Conservation (phyloP, 495 filamentous ascomycete species). For the Tuber indicum region DNA sequence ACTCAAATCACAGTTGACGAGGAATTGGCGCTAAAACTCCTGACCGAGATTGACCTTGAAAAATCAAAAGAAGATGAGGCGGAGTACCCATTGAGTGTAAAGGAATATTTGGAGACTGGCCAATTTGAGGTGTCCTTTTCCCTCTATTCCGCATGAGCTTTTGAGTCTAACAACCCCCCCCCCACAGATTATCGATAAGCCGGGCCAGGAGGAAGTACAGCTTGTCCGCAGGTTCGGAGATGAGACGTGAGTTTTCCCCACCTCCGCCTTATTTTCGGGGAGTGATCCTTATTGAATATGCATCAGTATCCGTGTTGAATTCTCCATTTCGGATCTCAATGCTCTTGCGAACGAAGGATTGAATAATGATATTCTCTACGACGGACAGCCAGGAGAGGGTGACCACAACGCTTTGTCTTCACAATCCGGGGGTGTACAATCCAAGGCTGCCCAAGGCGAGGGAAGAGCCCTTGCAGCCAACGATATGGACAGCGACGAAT, state of each 20-base stretch:
- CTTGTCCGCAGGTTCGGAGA: constrained; percentile 76
- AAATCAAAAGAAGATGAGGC: constrained; percentile 52
- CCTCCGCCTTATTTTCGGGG: background rate
- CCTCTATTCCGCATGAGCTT: background rate
- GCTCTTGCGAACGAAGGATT: constrained; percentile 57
- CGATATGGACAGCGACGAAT: constrained; percentile 40
- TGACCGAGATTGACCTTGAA: constrained; percentile 64
- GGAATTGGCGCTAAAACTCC: constrained; percentile 69
- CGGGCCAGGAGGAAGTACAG: constrained; percentile 79
- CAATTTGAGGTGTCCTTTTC: constrained; percentile 49
- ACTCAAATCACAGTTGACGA: constrained; percentile 52
- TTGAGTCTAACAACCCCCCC: background rate
- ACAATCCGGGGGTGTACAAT: constrained; percentile 51
- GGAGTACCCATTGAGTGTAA: constrained; percentile 55
- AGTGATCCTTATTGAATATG: constrained; percentile 23
- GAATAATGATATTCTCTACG: constrained; percentile 44
- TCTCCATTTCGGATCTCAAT: constrained; percentile 88
- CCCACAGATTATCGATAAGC: constrained; percentile 61
- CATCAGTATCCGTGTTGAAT: constrained; percentile 77
- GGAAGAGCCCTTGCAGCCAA: constrained; percentile 16
- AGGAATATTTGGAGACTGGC: constrained; percentile 66
- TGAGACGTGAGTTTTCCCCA: constrained; percentile 61
- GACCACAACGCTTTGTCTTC: constrained; percentile 44
- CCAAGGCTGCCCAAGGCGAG: constrained; percentile 51
- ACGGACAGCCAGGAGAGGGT: constrained; percentile 21